Evolutionary conservation across 2,329 filamentous ascomycete species (phyloP), one percentile per base, ranked within the genome.

Genomic region (Cladosporium sp.): DNA sequence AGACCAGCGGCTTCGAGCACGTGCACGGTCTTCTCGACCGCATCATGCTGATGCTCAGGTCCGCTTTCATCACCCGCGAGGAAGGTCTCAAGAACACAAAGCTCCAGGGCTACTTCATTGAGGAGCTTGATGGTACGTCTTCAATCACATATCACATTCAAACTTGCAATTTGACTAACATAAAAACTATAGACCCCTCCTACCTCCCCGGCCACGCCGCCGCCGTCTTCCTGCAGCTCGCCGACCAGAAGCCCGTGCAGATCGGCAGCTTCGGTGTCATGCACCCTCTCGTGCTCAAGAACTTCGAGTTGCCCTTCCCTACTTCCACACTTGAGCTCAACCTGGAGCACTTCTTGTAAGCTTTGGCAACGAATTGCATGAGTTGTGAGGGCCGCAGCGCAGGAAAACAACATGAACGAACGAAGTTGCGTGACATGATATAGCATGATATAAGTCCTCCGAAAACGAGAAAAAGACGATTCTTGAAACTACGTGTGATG

Each of bases 241-340:
- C 81, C 41, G 92, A 91, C 67, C 69, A 71, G 30, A 91, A 93
- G 83, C 86, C 90, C 70, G 82, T 86, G 68, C 86, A 89, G 62
- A 91, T 99, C 74, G 95, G 95, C 74, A 88, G 92, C 78, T 95
- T 99, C 76, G 95, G 95, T 74, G 94, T 99, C 72, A 80, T 99
- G 76, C 94, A 99, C 80, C 96, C 95, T 52, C 90, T 88, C 6
- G 95, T 98, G 70, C 83, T 98, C 74, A 92, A 97, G 78, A 95
- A 96, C 75, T 97, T 95, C 80, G 93, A 96, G 74, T 84, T 97
- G 76, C 92, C 87, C 86, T 94, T 93, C 83, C 94, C 95, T 51
- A 93, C 96, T 73, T 97, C 93, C 81, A 93, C 92, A 52, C 81
- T 99, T 72, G 95, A 99, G 83, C 86, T 99, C 77, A 97, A 98